These are phyloP conservation scores for Kwoniella shivajii DNA, from an alignment of 1,284 basidiomycete genomes.

Conservation along the genomic window DNA sequence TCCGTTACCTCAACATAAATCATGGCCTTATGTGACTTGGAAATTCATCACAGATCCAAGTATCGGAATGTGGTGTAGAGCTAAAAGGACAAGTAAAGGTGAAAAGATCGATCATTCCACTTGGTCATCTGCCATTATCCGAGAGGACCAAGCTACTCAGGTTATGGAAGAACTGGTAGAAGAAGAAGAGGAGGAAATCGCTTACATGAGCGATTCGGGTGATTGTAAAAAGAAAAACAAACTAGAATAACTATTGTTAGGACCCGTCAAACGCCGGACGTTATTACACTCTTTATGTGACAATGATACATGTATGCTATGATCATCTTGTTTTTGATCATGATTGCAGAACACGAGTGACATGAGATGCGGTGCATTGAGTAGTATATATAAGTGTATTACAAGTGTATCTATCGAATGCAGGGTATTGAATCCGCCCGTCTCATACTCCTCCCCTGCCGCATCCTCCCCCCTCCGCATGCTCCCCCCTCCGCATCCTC, in stretches of 20 bases:
- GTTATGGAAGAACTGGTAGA: conserved; percentile 1
- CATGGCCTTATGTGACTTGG: conserved; percentile 91
- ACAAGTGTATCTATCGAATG: background rate
- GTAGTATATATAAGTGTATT: no score
- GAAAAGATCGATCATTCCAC: conserved; percentile 42
- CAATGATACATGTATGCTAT: background rate
- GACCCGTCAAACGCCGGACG: background rate
- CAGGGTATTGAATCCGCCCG: no score
- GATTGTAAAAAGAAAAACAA: conserved; percentile 6
- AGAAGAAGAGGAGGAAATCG: conserved; percentile 39
- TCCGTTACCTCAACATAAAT: conserved; percentile 78
- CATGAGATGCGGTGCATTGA: no score
- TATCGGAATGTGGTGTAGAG: conserved; percentile 67
- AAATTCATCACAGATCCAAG: conserved; percentile 89
- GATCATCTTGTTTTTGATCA: no score
- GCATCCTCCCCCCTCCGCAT: no score
- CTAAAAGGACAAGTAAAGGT: conserved; percentile 53
- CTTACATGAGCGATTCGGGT: conserved; percentile 38
- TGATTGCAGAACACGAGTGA: no score
- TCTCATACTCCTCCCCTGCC: no score
- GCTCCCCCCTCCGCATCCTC: background rate
- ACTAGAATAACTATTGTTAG: background rate
- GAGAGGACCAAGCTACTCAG: background rate
- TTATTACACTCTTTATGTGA: background rate
- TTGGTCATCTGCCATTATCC: conserved; percentile 36